A percentile compares a stretch with the other conserved stretches of the same genome.
Conservation (phyloP, 2,329 filamentous ascomycete species). For the Lachnellula arida region DNA sequence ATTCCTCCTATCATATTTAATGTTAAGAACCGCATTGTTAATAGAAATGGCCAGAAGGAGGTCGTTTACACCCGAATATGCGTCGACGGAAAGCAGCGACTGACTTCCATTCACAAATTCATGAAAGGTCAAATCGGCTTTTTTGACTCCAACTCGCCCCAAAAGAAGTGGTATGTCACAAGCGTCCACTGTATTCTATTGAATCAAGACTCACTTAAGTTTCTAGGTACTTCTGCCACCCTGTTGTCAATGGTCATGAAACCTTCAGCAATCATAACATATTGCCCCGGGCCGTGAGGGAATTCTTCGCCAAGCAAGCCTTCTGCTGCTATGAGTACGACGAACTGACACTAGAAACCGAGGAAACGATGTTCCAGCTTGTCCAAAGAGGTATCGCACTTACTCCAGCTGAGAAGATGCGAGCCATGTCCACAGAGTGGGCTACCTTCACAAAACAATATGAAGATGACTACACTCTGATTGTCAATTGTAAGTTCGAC, state of each 20-base stretch:
- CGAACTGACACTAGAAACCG: constrained; percentile 36
- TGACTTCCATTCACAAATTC: constrained; percentile 42
- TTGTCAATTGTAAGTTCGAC: constrained; percentile 33
- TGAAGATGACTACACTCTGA: constrained; percentile 37
- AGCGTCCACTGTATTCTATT: background rate
- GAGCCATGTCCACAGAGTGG: constrained; percentile 41
- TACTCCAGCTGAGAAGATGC: constrained; percentile 42
- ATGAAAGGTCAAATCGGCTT: constrained; percentile 41
- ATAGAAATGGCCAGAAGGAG: constrained; percentile 12
- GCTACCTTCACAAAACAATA: constrained; percentile 40
- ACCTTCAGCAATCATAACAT: constrained; percentile 28
- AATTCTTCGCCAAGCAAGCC: constrained; percentile 36
- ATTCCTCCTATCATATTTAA: constrained; percentile 47
- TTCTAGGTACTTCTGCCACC: constrained; percentile 29
- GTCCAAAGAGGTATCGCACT: constrained; percentile 43
- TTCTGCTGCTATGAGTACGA: constrained; percentile 42
- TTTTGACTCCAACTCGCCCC: constrained; percentile 35
- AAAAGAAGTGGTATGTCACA: constrained; percentile 37
- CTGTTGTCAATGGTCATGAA: constrained; percentile 20
- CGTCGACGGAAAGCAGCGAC: constrained; percentile 45
- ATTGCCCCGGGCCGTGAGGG: constrained; percentile 33
- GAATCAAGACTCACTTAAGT: background rate
- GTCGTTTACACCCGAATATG: constrained; percentile 33
- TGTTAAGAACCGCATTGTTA: constrained; percentile 18
- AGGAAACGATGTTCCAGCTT: constrained; percentile 44